Evolutionary conservation across 495 filamentous ascomycete species (phyloP), one percentile per base, ranked within the genome.

Genomic region (Pseudotulostoma volvatum): DNA sequence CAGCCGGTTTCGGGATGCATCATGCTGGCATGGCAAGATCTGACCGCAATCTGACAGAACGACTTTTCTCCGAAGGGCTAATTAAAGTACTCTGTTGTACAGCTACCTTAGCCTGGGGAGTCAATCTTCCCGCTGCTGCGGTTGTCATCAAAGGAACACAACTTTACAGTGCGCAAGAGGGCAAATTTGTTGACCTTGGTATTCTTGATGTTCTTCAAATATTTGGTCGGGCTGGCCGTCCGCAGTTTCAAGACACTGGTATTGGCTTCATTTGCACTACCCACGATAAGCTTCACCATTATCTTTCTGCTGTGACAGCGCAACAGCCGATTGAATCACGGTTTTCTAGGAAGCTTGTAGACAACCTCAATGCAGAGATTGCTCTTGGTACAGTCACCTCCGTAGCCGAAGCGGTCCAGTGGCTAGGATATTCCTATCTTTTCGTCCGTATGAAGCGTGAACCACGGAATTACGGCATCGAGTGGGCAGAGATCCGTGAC

Each of bases 151-250:
- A 96, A 57, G 90, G 90, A 13, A 96, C 90, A 4, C 86, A 95
- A 54, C 64, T 99, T 2, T 99, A 99, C 60, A 95, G 87, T 53
- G 76, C 90, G 0, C 80, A 90, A 56, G 87, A 90, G 42, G 90
- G 90, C 56, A 92, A 88, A 63, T 96, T 95, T 51, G 79, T 94
- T 17, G 92, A 96, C 52, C 68, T 99, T 9, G 87, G 90, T 7
- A 99, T 99, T 46, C 72, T 99, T 3, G 90, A 99, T 54, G 90
- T 99, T 9, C 64, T 99, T 44, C 90, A 99, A 58, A 99, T 99
- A 31, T 99, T 99, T 52, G 90, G 90, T 63, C 84, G 90, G 66
- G 90, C 90, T 44, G 90, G 90, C 67, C 77, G 90, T 53, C 90
- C 90, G 16, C 90, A 99, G 51, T 99, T 93, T 48, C 84, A 94